Conservation (phyloP, 164 flowering plant genomes). For the Vitis cinerea region DNA sequence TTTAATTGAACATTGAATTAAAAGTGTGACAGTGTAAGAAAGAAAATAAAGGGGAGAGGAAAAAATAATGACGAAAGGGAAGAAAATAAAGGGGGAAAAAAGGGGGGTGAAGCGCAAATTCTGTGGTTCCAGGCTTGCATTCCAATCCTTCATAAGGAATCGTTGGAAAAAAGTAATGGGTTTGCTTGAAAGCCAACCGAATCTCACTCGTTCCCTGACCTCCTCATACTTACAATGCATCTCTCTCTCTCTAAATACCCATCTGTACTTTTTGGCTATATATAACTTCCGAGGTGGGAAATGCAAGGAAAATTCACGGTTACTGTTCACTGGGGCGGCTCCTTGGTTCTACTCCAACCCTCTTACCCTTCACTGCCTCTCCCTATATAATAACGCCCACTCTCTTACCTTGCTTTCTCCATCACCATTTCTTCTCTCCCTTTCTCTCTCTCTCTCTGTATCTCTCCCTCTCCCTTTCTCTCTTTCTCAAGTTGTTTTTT, state of each 20-base stretch:
- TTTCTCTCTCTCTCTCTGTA: constrained; percentile 6
- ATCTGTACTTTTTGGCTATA: background rate
- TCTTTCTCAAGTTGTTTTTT: background rate
- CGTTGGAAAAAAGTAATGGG: constrained; percentile 37
- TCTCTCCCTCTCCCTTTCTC: constrained; percentile 1
- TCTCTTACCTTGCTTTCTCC: background rate
- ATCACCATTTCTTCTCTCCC: background rate
- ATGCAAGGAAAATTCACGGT: constrained; percentile 13
- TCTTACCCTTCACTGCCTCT: background rate
- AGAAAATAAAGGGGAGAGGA: background rate
- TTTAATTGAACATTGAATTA: no score
- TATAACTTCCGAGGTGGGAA: constrained; percentile 17
- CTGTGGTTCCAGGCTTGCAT: constrained; percentile 56
- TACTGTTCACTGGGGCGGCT: constrained; percentile 18
- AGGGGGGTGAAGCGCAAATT: constrained; percentile 22
- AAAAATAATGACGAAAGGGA: background rate
- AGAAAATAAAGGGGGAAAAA: background rate
- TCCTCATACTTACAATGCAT: constrained; percentile 21
- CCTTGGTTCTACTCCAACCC: background rate
- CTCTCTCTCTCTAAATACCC: constrained; percentile 8
- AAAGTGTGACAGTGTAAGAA: background rate
- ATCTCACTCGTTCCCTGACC: constrained; percentile 37
- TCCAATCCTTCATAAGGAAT: constrained; percentile 37
- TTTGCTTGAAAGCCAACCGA: constrained; percentile 59
- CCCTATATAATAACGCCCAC: background rate